Evolutionary conservation across 768 basidiomycete genomes (phyloP), one percentile per base, ranked within the genome.

Genomic region (Mycena floridula): DNA sequence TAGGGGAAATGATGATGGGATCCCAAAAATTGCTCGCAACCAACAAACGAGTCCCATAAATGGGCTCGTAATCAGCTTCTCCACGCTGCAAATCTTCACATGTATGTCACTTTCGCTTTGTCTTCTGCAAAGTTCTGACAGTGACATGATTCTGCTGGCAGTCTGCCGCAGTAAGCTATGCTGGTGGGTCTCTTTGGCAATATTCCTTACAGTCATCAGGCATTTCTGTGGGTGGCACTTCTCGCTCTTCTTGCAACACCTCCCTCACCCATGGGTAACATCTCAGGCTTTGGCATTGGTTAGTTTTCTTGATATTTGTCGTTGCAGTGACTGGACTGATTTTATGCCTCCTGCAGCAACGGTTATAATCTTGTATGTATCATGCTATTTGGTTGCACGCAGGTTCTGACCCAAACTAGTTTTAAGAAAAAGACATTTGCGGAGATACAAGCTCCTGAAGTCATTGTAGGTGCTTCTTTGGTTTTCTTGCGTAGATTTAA

Each of bases 251-350:
- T n/a, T n/a, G n/a, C n/a, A n/a, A n/a, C n/a, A n/a, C n/a, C n/a
- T n/a, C n/a, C n/a, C n/a, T n/a, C n/a, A n/a, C n/a, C n/a, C n/a
- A n/a, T n/a, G n/a, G n/a, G 15, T 7, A 11, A 13, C 40, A 18
- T n/a, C 16, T 54, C 66, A 47, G 62, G 51, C 2, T 70, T 72
- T 44, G 69, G 69, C 36, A 49, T 68, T 7, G 67, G 69, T 66
- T 49, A 36, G 57, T 47, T 3, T 7, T 8, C 36, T 23, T 9
- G 16, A 27, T 30, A 18, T 16, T 13, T 15, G 20, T 40, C 6
- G 25, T 24, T 35, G n/a, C n/a, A n/a, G 40, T 30, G 3, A 28
- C 35, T 22, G 40, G 9, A 30, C 20, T 21, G 25, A 7, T 23
- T 25, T 13, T 8, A 15, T n/a, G 16, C 36, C 32, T 23, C 21